Conservation (phyloP, 306 rosid species). For the Trifolium dubium region DNA sequence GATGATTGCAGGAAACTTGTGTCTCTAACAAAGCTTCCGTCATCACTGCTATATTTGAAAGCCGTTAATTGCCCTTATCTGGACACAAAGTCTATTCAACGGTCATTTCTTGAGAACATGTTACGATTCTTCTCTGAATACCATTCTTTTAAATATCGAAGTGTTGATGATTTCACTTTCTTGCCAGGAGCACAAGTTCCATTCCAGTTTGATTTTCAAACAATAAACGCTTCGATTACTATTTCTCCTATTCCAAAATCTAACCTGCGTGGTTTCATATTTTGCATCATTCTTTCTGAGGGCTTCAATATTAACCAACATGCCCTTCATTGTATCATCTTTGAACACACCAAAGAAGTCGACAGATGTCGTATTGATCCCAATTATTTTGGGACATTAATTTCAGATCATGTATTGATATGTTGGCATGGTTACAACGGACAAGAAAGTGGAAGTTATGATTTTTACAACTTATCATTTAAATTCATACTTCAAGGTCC, state of each 20-base stretch:
- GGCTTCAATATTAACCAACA: background rate
- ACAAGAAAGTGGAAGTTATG: background rate
- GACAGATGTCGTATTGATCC: background rate
- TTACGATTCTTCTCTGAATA: background rate
- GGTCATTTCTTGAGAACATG: background rate
- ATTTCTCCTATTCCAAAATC: background rate
- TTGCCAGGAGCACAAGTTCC: background rate
- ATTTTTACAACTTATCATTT: background rate
- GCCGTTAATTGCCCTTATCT: background rate
- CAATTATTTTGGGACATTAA: background rate
- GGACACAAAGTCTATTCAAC: background rate
- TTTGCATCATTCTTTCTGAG: slow-evolving; percentile 11
- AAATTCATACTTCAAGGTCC: background rate
- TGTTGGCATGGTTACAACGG: background rate
- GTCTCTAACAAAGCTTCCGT: background rate
- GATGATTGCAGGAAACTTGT: slow-evolving; percentile 3
- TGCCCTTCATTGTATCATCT: background rate
- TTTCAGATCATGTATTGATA: background rate
- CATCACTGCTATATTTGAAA: background rate
- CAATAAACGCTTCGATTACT: background rate
- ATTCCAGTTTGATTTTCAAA: background rate
- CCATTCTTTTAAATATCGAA: background rate
- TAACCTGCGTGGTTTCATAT: background rate
- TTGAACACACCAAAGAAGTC: background rate
- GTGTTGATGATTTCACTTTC: background rate